Percentiles rank a stretch among this genome's conserved stretches.
Evolutionary conservation across 305 asterid genomes (phyloP).

Genomic region (Euphrasia arctica): DNA sequence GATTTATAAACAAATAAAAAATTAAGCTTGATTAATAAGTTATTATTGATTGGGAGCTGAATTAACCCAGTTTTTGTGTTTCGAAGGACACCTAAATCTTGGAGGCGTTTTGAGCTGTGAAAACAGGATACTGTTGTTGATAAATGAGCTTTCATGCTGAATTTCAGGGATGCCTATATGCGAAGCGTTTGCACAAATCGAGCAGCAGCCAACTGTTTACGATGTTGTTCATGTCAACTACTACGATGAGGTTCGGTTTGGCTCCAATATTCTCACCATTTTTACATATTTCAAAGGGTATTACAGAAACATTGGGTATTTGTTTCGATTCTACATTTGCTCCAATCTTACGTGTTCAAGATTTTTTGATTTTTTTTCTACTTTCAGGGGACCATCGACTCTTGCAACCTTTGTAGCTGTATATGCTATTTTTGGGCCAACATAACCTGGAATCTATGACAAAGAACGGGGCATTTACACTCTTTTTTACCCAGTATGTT

Average conservation of each 20-base stretch:
- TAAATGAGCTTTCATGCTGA: not conserved
- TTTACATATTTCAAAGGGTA: no score
- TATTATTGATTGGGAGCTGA: not conserved
- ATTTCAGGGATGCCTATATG: constrained; percentile 77
- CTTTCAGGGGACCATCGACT: constrained; percentile 69
- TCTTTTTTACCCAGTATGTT: constrained; percentile 73
- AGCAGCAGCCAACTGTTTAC: constrained; percentile 66
- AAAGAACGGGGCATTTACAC: constrained; percentile 70
- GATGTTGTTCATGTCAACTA: constrained; percentile 83
- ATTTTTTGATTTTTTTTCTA: constrained; percentile 19
- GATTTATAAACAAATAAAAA: not conserved
- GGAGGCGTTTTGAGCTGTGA: not conserved
- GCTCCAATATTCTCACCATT: no score
- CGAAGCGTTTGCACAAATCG: constrained; percentile 77
- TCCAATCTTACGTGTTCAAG: constrained; percentile 34
- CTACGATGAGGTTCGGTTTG: constrained; percentile 63
- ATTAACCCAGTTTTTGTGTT: not conserved
- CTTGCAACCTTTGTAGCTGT: constrained; percentile 84
- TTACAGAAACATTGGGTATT: no score
- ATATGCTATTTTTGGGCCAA: constrained; percentile 78
- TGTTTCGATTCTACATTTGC: constrained; percentile 8
- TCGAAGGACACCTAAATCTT: not conserved
- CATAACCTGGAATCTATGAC: constrained; percentile 80
- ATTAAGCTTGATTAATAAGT: not conserved
- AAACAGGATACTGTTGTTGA: not conserved